phyloP scores from a whole-genome alignment of 2,329 filamentous ascomycete genomes.

The Lojkania enalia region DNA sequence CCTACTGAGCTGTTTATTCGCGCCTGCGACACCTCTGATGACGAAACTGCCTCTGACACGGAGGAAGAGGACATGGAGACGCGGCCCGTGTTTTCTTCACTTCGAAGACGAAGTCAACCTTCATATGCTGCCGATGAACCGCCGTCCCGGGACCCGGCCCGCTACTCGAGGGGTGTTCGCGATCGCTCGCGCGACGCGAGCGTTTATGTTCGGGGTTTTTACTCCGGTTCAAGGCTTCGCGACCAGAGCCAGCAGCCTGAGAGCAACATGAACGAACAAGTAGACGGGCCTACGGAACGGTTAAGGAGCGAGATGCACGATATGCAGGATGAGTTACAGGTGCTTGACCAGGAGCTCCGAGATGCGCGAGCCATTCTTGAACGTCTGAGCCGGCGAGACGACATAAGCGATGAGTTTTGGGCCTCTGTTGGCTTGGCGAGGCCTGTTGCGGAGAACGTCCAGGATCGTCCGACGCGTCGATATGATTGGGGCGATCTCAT shows the following conservation, averaged over 20 bases:
- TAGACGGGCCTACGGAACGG: constrained; percentile 20
- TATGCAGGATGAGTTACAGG: constrained; percentile 24
- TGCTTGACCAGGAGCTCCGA: constrained; percentile 52
- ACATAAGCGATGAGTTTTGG: constrained; percentile 86
- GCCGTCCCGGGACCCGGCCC: constrained; percentile 29
- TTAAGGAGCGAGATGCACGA: background rate
- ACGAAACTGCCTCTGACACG: constrained; percentile 54
- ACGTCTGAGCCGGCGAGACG: constrained; percentile 68
- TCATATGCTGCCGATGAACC: constrained; percentile 31
- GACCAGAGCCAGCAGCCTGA: constrained; percentile 12
- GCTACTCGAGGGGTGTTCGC: constrained; percentile 33
- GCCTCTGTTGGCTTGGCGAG: constrained; percentile 47
- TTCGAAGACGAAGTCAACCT: constrained; percentile 21
- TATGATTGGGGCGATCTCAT: constrained; percentile 6
- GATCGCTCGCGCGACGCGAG: constrained; percentile 33
- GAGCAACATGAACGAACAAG: constrained; percentile 11
- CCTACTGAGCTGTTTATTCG: constrained; percentile 51
- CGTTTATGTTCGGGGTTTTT: constrained; percentile 35
- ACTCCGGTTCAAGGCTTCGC: constrained; percentile 16
- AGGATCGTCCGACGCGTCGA: constrained; percentile 35
- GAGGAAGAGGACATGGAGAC: constrained; percentile 55
- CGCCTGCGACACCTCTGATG: constrained; percentile 54
- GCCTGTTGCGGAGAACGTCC: constrained; percentile 38
- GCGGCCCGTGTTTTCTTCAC: constrained; percentile 10
- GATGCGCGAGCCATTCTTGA: constrained; percentile 75